phyloP scores from a whole-genome alignment of 2,329 filamentous ascomycete genomes.

The Thermothelomyces thermophilus region DNA sequence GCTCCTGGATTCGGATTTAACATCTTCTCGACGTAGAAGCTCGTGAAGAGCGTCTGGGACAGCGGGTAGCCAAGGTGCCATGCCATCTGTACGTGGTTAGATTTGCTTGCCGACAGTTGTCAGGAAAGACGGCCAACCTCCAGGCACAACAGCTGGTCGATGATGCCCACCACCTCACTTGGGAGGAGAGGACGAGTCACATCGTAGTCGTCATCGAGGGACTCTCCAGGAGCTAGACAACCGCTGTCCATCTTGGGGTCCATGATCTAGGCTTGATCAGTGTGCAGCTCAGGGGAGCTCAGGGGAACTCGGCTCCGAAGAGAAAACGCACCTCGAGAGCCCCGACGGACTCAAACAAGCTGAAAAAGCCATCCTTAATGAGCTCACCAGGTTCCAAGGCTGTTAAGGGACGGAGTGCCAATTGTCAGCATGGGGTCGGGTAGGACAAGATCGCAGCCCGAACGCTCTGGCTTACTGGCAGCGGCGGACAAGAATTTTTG shows the following conservation, averaged over 20 bases:
- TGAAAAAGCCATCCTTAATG: slow-evolving; percentile 90
- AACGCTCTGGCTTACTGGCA: slow-evolving; percentile 35
- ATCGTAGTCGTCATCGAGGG: slow-evolving; percentile 79
- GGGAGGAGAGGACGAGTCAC: slow-evolving; percentile 60
- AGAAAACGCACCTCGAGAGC: slow-evolving; percentile 60
- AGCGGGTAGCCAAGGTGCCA: slow-evolving; percentile 97
- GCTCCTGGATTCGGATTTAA: slow-evolving; percentile 61
- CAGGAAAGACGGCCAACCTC: slow-evolving; percentile 52
- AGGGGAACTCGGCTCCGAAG: not conserved
- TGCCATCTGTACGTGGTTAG: slow-evolving; percentile 58
- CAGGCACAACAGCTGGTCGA: slow-evolving; percentile 84
- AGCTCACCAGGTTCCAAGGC: slow-evolving; percentile 74
- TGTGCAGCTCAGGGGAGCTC: not conserved
- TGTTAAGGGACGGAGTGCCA: slow-evolving; percentile 30
- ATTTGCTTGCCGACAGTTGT: not conserved
- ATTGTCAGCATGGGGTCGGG: slow-evolving; percentile 24
- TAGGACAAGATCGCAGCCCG: not conserved
- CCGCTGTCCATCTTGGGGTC: slow-evolving; percentile 99
- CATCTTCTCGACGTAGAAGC: slow-evolving; percentile 79
- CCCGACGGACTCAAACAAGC: slow-evolving; percentile 87
- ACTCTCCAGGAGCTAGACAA: slow-evolving; percentile 68
- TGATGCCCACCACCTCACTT: slow-evolving; percentile 81
- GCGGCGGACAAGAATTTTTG: slow-evolving; percentile 47
- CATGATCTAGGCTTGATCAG: slow-evolving; percentile 65
- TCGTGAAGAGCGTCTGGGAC: slow-evolving; percentile 90